phyloP scores from a whole-genome alignment of 768 basidiomycete genomes.

The Rubroboletus satanas region DNA sequence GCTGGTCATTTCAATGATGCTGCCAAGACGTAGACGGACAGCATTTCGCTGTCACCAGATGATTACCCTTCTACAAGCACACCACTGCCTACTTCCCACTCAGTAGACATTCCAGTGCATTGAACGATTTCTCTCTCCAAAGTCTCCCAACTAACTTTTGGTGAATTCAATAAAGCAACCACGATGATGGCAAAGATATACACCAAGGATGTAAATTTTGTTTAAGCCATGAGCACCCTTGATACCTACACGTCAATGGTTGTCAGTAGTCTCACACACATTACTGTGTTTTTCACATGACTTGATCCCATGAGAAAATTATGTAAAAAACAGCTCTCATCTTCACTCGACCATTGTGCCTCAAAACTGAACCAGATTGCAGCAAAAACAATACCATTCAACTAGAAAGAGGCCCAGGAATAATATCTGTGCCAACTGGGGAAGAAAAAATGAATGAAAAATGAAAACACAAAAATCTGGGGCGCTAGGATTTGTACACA shows the following conservation, averaged over 20 bases:
- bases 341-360: no score
- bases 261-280: constrained; percentile 37
- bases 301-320: no score
- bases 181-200: constrained; percentile 86
- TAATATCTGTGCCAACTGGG: no score
- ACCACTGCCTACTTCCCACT: constrained; percentile 86
- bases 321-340: no score
- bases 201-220: constrained; percentile 75
- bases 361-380: no score
- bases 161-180: constrained; percentile 76
- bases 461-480: no score
- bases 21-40: constrained; percentile 74
- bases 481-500: no score
- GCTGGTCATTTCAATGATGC: constrained; percentile 81
- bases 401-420: no score
- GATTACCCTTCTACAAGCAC: constrained; percentile 93
- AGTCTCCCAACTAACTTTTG: constrained; percentile 69
- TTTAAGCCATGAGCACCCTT: constrained; percentile 55
- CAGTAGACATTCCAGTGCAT: constrained; percentile 64
- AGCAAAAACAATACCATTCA: no score
- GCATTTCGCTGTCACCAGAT: constrained; percentile 69
- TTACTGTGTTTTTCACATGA: no score
- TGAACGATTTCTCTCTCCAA: constrained; percentile 76
- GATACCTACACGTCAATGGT: constrained; percentile 52
- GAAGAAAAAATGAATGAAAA: no score